phyloP scores from a whole-genome alignment of 129 eudicot species.

The Ambrosia trifida region DNA sequence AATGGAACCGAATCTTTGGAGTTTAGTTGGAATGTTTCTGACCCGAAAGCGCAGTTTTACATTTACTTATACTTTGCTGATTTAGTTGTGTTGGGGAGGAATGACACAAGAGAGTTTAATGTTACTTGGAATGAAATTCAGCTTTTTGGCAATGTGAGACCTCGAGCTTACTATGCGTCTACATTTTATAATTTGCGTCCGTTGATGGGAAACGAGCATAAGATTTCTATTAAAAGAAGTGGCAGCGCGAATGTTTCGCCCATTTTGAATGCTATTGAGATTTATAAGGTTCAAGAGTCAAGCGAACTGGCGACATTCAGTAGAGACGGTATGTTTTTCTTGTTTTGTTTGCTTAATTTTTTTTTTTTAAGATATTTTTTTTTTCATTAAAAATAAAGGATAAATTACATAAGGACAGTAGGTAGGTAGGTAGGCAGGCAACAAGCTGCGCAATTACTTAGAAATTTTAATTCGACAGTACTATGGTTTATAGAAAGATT shows the following conservation, averaged over 20 bases:
- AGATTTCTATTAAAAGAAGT: constrained; percentile 20
- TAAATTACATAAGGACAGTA: no score
- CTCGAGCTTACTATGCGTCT: constrained; percentile 25
- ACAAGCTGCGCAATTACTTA: no score
- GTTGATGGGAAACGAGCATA: constrained; percentile 33
- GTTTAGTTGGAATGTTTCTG: constrained; percentile 30
- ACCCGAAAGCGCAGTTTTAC: constrained; percentile 24
- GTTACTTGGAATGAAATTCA: constrained; percentile 37
- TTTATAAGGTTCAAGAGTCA: constrained; percentile 25
- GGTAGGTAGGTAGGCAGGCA: no score
- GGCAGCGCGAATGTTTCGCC: constrained; percentile 21
- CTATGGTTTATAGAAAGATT: background rate
- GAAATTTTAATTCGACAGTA: background rate
- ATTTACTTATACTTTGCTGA: constrained; percentile 39
- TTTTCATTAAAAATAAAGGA: no score
- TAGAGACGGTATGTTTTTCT: constrained; percentile 26
- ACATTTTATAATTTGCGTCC: constrained; percentile 21
- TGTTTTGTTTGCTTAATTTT: constrained; percentile 1
- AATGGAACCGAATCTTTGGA: constrained; percentile 29
- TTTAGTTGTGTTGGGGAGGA: constrained; percentile 23
- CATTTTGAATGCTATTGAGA: constrained; percentile 40
- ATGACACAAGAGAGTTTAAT: constrained; percentile 33
- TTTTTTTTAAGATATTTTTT: no score
- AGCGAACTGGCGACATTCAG: constrained; percentile 18
- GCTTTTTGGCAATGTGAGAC: constrained; percentile 35